Conservation (phyloP, 495 filamentous ascomycete species). For the Pyronema omphalodes region DNA sequence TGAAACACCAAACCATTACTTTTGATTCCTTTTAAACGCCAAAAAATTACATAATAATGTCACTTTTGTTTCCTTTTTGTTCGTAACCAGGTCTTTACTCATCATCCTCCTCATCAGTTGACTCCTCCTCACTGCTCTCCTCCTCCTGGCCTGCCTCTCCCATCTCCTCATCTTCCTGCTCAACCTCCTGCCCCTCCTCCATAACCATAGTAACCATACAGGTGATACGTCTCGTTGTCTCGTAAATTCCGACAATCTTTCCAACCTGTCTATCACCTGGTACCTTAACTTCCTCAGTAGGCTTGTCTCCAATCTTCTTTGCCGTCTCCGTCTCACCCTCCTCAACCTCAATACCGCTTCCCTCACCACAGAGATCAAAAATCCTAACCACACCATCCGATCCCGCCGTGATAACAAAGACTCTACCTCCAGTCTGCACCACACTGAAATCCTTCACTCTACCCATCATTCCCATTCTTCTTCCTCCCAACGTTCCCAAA, state of each 20-base stretch:
- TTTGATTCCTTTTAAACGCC: too few relatives aligned
- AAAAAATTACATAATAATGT: too few relatives aligned
- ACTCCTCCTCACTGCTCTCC: constrained; percentile 8
- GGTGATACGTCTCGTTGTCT: constrained; percentile 76
- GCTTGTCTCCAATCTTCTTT: constrained; percentile 17
- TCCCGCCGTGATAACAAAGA: constrained; percentile 53
- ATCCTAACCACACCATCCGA: constrained; percentile 68
- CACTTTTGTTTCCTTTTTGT: neutral
- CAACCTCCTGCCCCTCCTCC: constrained; percentile 26
- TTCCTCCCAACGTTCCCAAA: constrained; percentile 65
- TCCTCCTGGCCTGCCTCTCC: neutral
- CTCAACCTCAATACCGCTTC: constrained; percentile 20
- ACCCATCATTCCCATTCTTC: constrained; percentile 40
- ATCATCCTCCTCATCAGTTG: constrained; percentile 7
- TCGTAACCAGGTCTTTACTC: constrained; percentile 4
- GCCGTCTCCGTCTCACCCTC: constrained; percentile 3
- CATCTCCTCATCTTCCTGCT: constrained; percentile 11
- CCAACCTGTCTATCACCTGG: constrained; percentile 40
- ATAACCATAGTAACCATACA: constrained; percentile 77
- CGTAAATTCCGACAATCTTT: constrained; percentile 54
- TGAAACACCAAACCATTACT: too few relatives aligned
- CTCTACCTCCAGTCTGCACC: constrained; percentile 31
- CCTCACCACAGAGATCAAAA: constrained; percentile 40
- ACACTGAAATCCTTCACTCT: constrained; percentile 80
- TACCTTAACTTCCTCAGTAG: constrained; percentile 13